These are phyloP conservation scores for Dendrocalamus latiflorus DNA, from an alignment of 202 grass and related monocot species.

Conservation along the genomic window DNA sequence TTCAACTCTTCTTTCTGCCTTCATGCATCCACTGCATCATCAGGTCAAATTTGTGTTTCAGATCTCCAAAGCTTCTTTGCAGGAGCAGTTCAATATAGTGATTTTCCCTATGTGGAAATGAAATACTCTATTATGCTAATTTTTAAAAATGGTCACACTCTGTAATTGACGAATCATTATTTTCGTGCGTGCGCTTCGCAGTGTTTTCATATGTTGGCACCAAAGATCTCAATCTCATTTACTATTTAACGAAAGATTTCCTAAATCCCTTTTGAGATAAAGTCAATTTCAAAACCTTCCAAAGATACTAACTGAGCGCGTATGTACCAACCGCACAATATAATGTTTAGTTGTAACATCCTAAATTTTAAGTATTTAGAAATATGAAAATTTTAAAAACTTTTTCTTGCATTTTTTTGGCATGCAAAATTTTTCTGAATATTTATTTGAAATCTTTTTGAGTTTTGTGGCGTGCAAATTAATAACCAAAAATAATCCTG, in stretches of 20 bases:
- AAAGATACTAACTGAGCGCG: too few species aligned
- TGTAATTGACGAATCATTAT: not conserved
- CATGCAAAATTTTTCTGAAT: too few species aligned
- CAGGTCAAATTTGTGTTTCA: not conserved
- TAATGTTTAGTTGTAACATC: too few species aligned
- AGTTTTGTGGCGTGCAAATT: too few species aligned
- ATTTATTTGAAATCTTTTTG: too few species aligned
- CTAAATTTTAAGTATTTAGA: too few species aligned
- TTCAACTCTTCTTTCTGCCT: not conserved
- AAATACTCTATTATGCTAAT: not conserved
- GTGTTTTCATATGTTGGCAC: not conserved
- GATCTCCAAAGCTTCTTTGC: not conserved
- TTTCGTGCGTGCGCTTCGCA: not conserved
- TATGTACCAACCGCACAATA: too few species aligned
- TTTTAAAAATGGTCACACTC: not conserved
- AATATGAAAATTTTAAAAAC: too few species aligned
- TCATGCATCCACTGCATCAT: not conserved
- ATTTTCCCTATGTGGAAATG: not conserved
- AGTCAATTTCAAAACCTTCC: too few species aligned
- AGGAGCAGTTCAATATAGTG: not conserved
- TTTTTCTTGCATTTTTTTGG: too few species aligned
- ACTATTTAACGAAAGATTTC: not conserved
- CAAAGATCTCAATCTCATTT: not conserved
- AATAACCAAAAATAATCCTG: too few species aligned
- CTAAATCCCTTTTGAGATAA: too few species aligned